Percentiles rank a stretch among this genome's conserved stretches.
Conservation (phyloP, 2,329 filamentous ascomycete species). For the Penicillium concentricum region DNA sequence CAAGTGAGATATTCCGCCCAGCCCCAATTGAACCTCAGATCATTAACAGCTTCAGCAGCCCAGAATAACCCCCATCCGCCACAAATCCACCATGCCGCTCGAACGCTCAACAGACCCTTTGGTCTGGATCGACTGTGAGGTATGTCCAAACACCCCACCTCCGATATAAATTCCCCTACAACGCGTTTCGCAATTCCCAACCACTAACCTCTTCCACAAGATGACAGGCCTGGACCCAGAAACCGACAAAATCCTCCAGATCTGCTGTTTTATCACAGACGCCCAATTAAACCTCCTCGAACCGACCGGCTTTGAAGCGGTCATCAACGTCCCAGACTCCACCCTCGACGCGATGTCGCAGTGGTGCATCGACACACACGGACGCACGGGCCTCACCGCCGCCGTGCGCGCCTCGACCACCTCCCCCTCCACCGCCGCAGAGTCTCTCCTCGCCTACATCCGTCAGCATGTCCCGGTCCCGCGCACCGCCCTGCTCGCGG, state of each 20-base stretch:
- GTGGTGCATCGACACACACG: constrained; percentile 85
- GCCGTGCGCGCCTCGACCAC: constrained; percentile 71
- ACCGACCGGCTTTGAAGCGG: constrained; percentile 71
- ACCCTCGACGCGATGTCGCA: constrained; percentile 77
- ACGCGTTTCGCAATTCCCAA: neutral
- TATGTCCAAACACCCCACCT: constrained; percentile 27
- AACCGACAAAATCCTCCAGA: constrained; percentile 81
- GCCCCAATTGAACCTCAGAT: constrained; percentile 5
- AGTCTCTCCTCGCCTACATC: constrained; percentile 74
- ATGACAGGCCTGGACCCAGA: constrained; percentile 87
- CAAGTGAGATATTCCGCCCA: constrained; percentile 18
- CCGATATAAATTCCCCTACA: neutral
- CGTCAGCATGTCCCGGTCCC: constrained; percentile 66
- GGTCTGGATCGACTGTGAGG: constrained; percentile 84
- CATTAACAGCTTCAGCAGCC: constrained; percentile 11
- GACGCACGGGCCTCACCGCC: constrained; percentile 74
- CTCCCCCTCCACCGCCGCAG: constrained; percentile 70
- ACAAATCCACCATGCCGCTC: constrained; percentile 39
- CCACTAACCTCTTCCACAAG: constrained; percentile 53
- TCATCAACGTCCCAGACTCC: constrained; percentile 71
- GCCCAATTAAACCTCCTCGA: constrained; percentile 74
- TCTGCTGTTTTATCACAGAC: constrained; percentile 89
- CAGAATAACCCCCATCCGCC: neutral
- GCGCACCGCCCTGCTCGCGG: constrained; percentile 72
- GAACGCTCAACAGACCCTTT: constrained; percentile 62